A percentile compares a stretch with the other conserved stretches of the same genome.
Conservation (phyloP, 805 yeast species). For the Candida berthetii region DNA sequence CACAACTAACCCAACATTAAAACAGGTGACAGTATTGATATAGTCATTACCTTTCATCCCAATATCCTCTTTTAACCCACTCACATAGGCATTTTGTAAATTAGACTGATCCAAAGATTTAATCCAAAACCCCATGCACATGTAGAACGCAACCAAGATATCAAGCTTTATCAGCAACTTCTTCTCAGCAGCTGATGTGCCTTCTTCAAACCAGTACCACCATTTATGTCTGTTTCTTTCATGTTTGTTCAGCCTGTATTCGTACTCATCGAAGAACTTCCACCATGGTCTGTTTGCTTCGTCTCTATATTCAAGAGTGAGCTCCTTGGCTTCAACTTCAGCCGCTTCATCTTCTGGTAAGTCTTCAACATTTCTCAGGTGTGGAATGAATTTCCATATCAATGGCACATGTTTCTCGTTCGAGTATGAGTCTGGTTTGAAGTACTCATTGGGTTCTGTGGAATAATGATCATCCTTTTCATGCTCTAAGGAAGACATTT, state of each 20-base stretch:
- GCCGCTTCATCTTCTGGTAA: neutral
- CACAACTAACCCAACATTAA: constrained; percentile 50
- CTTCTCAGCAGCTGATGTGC: constrained; percentile 37
- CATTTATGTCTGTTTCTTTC: constrained; percentile 32
- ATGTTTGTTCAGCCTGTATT: constrained; percentile 38
- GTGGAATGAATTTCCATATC: neutral
- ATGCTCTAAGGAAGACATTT: no score
- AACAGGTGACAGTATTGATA: constrained; percentile 52
- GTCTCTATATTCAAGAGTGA: constrained; percentile 34
- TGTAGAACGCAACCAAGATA: constrained; percentile 40
- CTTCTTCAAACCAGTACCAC: constrained; percentile 49
- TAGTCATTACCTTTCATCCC: constrained; percentile 57
- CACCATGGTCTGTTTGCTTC: constrained; percentile 47
- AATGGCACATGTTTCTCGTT: neutral
- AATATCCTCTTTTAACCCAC: constrained; percentile 49
- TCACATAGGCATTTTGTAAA: constrained; percentile 55
- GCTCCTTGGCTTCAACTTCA: neutral
- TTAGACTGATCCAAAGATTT: constrained; percentile 56
- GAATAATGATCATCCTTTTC: no score
- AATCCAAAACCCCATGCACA: constrained; percentile 59
- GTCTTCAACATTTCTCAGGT: neutral
- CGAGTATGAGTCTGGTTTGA: no score
- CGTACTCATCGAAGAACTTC: constrained; percentile 55
- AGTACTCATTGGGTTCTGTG: no score
- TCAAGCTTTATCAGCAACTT: constrained; percentile 42